These are phyloP conservation scores for Pseudevernia furfuracea DNA, from an alignment of 495 filamentous ascomycete species.

Conservation along the genomic window DNA sequence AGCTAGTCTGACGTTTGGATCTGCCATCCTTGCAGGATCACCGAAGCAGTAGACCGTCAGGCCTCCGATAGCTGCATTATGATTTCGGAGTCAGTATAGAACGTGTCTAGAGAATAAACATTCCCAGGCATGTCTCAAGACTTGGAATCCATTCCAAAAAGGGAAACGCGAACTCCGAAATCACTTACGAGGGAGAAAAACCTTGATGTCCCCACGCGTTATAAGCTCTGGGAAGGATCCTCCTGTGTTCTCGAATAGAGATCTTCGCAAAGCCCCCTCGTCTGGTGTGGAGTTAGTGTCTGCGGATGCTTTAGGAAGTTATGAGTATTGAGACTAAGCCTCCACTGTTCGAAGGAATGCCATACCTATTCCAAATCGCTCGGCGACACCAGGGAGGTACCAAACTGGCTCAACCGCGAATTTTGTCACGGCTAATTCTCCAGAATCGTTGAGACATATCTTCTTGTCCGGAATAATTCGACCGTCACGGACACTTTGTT, in stretches of 20 bases:
- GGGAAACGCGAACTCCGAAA: neutral
- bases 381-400: slow-evolving; percentile 93
- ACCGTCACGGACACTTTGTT: slow-evolving; percentile 72
- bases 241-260: slow-evolving; percentile 90
- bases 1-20: slow-evolving; percentile 74
- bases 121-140: neutral
- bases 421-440: slow-evolving; percentile 92
- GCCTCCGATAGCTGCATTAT: slow-evolving; percentile 63
- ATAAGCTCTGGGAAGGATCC: slow-evolving; percentile 89
- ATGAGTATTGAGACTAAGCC: neutral
- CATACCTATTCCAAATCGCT: slow-evolving; percentile 82
- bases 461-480: slow-evolving; percentile 80
- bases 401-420: slow-evolving; percentile 93
- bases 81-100: neutral
- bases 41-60: slow-evolving; percentile 97
- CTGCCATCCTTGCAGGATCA: slow-evolving; percentile 84
- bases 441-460: slow-evolving; percentile 72
- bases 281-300: slow-evolving; percentile 41
- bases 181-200: slow-evolving; percentile 67
- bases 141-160: neutral
- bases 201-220: slow-evolving; percentile 85
- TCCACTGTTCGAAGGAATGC: slow-evolving; percentile 8
- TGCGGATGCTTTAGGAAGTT: neutral
- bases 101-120: neutral
- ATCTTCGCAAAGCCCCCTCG: slow-evolving; percentile 76